Evolutionary conservation across 2,329 filamentous ascomycete genomes (phyloP), one percentile per base, ranked within the genome.

Genomic region (Fusarium begoniae): DNA sequence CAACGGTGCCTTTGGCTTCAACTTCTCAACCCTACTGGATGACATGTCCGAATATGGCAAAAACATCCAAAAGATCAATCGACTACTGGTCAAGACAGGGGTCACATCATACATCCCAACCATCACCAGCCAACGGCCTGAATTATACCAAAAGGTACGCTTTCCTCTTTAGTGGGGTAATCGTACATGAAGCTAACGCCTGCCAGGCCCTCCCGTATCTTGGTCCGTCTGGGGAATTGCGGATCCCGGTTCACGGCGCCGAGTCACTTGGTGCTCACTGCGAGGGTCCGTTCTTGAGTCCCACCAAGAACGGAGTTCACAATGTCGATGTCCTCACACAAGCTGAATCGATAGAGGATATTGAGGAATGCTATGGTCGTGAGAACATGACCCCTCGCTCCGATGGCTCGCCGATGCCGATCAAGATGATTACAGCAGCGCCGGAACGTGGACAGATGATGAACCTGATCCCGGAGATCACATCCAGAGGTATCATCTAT

Each of bases 1-100:
- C 76, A 98, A 98, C 79, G 95, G 95, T 54, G 95, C 93, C 15
- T 96, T 95, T 78, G 95, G 95, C 64, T 97, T 98, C 86, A 96
- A 98, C 85, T 98, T 97, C 82, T 96, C 94, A 7, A 90, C 91
- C 3, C 86, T 94, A 15, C 90, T 93, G n/a, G 87, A 91, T 22
- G 90, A 92, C 77, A 90, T 89, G 82, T 83, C 86, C 37, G 86
- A 88, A 58, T 98, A 97, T 78, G 89, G 89, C 66, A 92, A 94
- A 81, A 91, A 90, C n/a, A 84, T 98, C 56, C 87, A 86, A 72
- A 86, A 90, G 65, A 87, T 96, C 69, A 96, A 96, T 82, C 89
- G 86, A 74, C 87, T 89, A 37, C 86, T 98, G 59, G 87, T 95
- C 37, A 84, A 89, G 76, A 97, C 93, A 3, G 95, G 95, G 54